phyloP scores from a whole-genome alignment of 495 filamentous ascomycete genomes.

The Podospora sp. region DNA sequence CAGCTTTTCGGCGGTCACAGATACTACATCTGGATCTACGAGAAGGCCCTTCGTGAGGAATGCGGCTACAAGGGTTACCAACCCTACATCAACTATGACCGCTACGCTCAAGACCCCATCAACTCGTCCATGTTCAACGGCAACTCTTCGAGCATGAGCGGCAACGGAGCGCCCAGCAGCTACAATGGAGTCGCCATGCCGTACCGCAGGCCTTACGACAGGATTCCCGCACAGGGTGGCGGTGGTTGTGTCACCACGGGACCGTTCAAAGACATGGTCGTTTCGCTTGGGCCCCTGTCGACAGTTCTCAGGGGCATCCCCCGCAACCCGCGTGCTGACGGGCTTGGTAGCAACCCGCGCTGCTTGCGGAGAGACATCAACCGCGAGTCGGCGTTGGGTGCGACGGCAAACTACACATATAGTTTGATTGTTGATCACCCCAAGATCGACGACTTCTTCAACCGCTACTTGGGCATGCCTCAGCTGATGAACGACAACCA shows the following conservation, averaged over 20 bases:
- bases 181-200: slow-evolving; percentile 15
- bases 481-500: slow-evolving; percentile 41
- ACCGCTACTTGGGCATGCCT: slow-evolving; percentile 53
- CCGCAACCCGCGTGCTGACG: slow-evolving; percentile 24
- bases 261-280: slow-evolving; percentile 52
- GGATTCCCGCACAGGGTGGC: slow-evolving; percentile 51
- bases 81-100: slow-evolving; percentile 50
- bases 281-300: slow-evolving; percentile 57
- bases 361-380: slow-evolving; percentile 65
- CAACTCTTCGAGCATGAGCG: slow-evolving; percentile 43
- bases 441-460: slow-evolving; percentile 53
- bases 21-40: slow-evolving; percentile 66
- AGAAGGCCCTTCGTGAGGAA: slow-evolving; percentile 67
- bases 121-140: slow-evolving; percentile 47
- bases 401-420: slow-evolving; percentile 48
- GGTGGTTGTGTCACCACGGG: slow-evolving; percentile 66
- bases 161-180: slow-evolving; percentile 34
- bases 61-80: slow-evolving; percentile 64
- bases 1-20: slow-evolving; percentile 69
- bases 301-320: slow-evolving; percentile 19
- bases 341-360: slow-evolving; percentile 56
- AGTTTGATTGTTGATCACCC: slow-evolving; percentile 37
- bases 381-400: slow-evolving; percentile 36
- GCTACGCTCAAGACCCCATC: slow-evolving; percentile 41
- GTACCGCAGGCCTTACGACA: slow-evolving; percentile 13